Evolutionary conservation across 2,329 filamentous ascomycete genomes (phyloP).

Genomic region (Grosmannia penicillata): DNA sequence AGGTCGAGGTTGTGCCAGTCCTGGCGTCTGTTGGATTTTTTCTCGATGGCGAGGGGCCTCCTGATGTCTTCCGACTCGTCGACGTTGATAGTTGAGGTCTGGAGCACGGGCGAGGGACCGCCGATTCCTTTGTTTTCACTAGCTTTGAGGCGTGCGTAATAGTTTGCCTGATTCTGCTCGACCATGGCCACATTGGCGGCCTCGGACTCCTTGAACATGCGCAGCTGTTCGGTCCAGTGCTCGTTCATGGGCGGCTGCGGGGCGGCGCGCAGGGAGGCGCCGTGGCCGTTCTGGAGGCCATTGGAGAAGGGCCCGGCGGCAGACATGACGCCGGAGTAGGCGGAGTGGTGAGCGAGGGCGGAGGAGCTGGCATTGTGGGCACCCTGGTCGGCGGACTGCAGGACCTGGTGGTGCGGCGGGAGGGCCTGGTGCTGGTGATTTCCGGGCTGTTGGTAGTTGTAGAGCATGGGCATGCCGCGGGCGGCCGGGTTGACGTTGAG

Average conservation of each 20-base stretch:
- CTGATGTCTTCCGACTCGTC: conserved; percentile 43
- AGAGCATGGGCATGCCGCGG: conserved; percentile 48
- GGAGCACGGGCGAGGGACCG: conserved; percentile 34
- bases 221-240: conserved; percentile 82
- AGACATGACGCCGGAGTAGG: conserved; percentile 47
- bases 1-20: conserved; percentile 91
- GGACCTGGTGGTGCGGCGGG: conserved; percentile 45
- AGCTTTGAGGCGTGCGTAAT: conserved; percentile 59
- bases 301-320: conserved; percentile 47
- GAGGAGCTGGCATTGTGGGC: conserved; percentile 38
- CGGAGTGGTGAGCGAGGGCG: conserved; percentile 43
- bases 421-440: conserved; percentile 50
- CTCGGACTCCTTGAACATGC: conserved; percentile 63
- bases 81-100: conserved; percentile 29
- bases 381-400: conserved; percentile 41
- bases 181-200: conserved; percentile 57
- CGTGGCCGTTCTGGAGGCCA: conserved; percentile 39
- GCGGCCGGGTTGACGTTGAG: conserved; percentile 56
- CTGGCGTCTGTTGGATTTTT: conserved; percentile 54
- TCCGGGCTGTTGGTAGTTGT: conserved; percentile 51
- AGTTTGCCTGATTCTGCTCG: conserved; percentile 49
- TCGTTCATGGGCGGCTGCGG: conserved; percentile 35
- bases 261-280: conserved; percentile 15
- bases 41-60: conserved; percentile 45
- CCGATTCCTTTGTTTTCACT: conserved; percentile 53